phyloP scores from a whole-genome alignment of 2,329 filamentous ascomycete genomes.

The Nemania abortiva region DNA sequence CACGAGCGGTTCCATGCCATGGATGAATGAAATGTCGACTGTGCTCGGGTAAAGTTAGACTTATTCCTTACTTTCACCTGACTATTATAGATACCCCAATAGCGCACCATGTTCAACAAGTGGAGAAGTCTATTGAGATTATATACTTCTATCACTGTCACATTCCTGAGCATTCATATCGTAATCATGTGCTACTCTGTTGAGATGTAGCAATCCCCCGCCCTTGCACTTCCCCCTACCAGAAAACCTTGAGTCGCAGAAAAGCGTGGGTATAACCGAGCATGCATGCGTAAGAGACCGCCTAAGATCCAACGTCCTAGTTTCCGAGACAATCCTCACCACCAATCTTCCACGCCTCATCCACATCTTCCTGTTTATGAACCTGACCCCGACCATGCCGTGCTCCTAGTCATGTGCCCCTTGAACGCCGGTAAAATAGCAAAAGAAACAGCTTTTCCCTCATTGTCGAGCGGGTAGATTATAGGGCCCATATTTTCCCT shows the following conservation, averaged over 20 bases:
- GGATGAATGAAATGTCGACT: slow-evolving; percentile 43
- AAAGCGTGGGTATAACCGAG: slow-evolving; percentile 30
- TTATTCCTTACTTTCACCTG: neutral
- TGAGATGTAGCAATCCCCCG: neutral
- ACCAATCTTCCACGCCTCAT: neutral
- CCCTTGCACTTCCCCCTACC: neutral
- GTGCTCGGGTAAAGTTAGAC: neutral
- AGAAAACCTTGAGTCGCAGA: slow-evolving; percentile 6
- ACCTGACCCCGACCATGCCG: slow-evolving; percentile 6
- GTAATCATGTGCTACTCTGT: slow-evolving; percentile 17
- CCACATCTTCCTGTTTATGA: slow-evolving; percentile 13
- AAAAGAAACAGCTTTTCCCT: slow-evolving; percentile 1
- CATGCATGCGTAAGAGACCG: slow-evolving; percentile 4
- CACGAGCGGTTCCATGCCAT: slow-evolving; percentile 66
- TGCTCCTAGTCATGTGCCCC: slow-evolving; percentile 15
- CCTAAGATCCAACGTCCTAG: slow-evolving; percentile 21
- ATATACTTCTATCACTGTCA: slow-evolving; percentile 13
- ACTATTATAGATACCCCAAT: slow-evolving; percentile 14
- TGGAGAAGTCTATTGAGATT: slow-evolving; percentile 11
- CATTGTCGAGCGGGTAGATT: neutral
- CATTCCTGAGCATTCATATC: slow-evolving; percentile 6
- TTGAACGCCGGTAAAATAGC: slow-evolving; percentile 29
- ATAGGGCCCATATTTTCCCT: slow-evolving; percentile 6
- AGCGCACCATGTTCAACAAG: neutral
- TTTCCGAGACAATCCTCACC: neutral